Base-by-base conservation (phyloP, 441 rosid species). In the Populus trichocarpa region DNA sequence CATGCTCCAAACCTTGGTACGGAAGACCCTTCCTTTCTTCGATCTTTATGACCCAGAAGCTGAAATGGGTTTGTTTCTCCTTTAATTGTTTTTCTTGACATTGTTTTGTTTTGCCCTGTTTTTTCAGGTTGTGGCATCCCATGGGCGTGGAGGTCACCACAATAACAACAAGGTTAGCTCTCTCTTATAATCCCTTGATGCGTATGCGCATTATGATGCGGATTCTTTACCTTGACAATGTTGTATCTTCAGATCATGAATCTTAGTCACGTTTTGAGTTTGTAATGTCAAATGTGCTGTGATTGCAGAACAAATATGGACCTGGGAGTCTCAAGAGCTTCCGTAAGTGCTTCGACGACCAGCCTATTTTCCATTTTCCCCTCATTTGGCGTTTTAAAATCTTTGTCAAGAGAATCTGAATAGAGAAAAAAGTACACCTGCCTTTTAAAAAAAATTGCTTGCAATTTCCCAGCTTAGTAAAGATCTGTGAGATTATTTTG, bases 121-220 rank as follows among this genome's bases (percentile, higher is more conserved):
- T 22, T 70, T 77, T 66, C 72, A 88, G 94, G 92, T 85, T 28
- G 70, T 84, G 90, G 92, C 90, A 32, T 59, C 87, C 10, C 70
- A 82, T 77, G 91, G 90, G 8, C 85, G 64, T 6, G 91, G 91
- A n/a, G 93, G 93, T 64, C 90, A 87, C 72, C 87, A 86, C 74
- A 71, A 78, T 40, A 20, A 83, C 78, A 72, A 83, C 78, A 72
- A 76, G 70, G 92, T 88, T 75, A 57, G 71, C 13, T 63, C 18
- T 26, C 30, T 20, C 16, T 8, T 26, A 1, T 20, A 18, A 13
- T 18, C 20, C 1, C 8, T 38, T 10, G 14, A 59, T 35, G 20
- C 22, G 14, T 73, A 1, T n/a, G 14, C 4, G 20, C 3, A 2
- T 8, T 2, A 22, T 33, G 50, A 72, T 72, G 68, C 42, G n/a